Percentiles rank a stretch among this genome's conserved stretches.
Conservation (phyloP, 2,329 filamentous ascomycete species). For the Aspergillus brunneoviolaceus region DNA sequence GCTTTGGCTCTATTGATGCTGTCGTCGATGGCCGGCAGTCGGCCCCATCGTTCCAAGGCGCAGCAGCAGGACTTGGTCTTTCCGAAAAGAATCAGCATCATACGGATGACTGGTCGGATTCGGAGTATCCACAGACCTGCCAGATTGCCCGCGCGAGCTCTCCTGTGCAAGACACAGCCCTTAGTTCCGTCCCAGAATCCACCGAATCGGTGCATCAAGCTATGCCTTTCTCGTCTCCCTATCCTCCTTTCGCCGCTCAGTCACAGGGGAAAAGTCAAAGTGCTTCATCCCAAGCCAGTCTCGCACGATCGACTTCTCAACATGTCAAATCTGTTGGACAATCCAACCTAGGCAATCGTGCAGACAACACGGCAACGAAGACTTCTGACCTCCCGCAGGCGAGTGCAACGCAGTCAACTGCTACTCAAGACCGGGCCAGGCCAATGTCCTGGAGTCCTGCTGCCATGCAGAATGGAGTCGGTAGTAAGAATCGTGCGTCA, state of each 20-base stretch:
- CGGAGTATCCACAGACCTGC: slow-evolving; percentile 15
- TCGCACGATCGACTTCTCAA: slow-evolving; percentile 10
- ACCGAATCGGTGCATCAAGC: slow-evolving; percentile 17
- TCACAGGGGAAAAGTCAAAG: neutral
- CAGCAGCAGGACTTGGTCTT: neutral
- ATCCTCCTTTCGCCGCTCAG: slow-evolving; percentile 16
- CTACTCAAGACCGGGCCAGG: slow-evolving; percentile 17
- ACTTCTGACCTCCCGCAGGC: slow-evolving; percentile 2
- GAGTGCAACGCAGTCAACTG: slow-evolving; percentile 3
- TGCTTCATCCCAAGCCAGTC: neutral
- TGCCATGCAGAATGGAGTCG: slow-evolving; percentile 19
- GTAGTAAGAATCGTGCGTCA: slow-evolving; percentile 2
- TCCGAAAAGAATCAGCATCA: neutral
- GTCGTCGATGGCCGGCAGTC: slow-evolving; percentile 33
- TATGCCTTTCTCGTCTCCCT: slow-evolving; percentile 19
- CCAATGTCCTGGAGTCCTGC: slow-evolving; percentile 26
- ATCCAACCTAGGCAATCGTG: slow-evolving; percentile 18
- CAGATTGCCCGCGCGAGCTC: slow-evolving; percentile 23
- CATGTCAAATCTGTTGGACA: slow-evolving; percentile 17
- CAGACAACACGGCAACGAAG: slow-evolving; percentile 17
- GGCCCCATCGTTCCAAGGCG: neutral
- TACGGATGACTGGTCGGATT: slow-evolving; percentile 2
- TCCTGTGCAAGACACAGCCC: slow-evolving; percentile 18
- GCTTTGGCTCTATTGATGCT: slow-evolving; percentile 52
- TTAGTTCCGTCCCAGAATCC: slow-evolving; percentile 19